phyloP scores from a whole-genome alignment of 805 yeast species.

The Candida morakotiae region DNA sequence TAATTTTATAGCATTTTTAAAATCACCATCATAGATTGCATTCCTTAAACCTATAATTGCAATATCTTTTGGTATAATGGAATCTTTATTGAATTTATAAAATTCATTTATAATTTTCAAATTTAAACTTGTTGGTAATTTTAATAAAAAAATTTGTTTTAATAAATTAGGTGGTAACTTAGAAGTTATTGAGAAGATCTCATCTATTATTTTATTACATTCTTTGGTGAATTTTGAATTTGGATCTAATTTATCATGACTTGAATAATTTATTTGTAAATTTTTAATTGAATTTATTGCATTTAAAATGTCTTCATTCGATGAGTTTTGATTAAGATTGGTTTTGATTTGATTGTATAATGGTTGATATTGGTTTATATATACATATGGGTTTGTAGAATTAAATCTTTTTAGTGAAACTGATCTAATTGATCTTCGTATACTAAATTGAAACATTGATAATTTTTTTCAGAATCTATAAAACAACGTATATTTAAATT shows the following conservation, averaged over 20 bases:
- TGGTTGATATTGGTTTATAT: conserved; percentile 4
- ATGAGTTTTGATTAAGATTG: conserved; percentile 4
- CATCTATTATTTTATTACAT: conserved; percentile 5
- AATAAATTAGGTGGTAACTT: conserved; percentile 21
- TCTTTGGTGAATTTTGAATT: conserved; percentile 9
- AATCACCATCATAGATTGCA: conserved; percentile 55
- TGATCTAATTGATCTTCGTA: background rate
- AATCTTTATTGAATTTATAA: conserved; percentile 17
- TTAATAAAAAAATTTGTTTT: conserved; percentile 25
- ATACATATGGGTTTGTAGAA: conserved; percentile 5
- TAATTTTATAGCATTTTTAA: conserved; percentile 51
- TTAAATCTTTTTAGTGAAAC: background rate
- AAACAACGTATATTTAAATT: background rate
- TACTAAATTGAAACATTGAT: background rate
- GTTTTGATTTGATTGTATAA: conserved; percentile 4
- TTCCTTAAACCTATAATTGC: conserved; percentile 64
- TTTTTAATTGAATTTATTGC: conserved; percentile 6
- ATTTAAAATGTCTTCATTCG: conserved; percentile 3
- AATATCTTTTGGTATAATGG: conserved; percentile 27
- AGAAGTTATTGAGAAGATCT: conserved; percentile 6
- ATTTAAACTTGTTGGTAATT: conserved; percentile 28
- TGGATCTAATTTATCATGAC: conserved; percentile 7
- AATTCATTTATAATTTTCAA: conserved; percentile 24
- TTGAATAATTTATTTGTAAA: conserved; percentile 1
- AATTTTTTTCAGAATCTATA: background rate